These are phyloP conservation scores for Farysia itapuensis DNA, from an alignment of 1,284 basidiomycete species.

Conservation along the genomic window DNA sequence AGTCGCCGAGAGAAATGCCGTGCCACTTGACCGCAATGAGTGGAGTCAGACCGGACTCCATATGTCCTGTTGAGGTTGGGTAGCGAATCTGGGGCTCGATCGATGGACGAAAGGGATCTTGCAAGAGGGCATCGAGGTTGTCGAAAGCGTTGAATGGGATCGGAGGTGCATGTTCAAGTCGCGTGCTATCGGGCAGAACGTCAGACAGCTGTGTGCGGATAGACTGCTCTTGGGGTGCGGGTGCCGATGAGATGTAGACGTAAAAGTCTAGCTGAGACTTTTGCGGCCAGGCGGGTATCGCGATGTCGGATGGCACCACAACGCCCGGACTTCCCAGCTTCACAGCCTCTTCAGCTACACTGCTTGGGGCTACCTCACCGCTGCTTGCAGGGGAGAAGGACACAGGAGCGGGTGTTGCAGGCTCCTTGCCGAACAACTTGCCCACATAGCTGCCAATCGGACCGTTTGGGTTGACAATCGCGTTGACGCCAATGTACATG, in stretches of 20 bases:
- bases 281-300: constrained; percentile 23
- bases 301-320: constrained; percentile 18
- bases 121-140: constrained; percentile 8
- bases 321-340: not conserved
- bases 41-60: constrained; percentile 1
- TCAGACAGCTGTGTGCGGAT: constrained; percentile 34
- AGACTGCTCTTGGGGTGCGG: constrained; percentile 9
- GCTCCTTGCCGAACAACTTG: constrained; percentile 12
- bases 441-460: constrained; percentile 16
- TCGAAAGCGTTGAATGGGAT: constrained; percentile 26
- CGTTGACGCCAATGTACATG: constrained; percentile 33
- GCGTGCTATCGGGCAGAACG: constrained; percentile 13
- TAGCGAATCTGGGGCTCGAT: constrained; percentile 1
- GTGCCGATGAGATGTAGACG: constrained; percentile 27
- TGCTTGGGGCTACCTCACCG: not conserved
- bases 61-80: not conserved
- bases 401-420: not conserved
- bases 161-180: constrained; percentile 4
- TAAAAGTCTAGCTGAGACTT: constrained; percentile 33
- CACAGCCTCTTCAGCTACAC: not conserved
- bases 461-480: constrained; percentile 21
- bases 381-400: not conserved
- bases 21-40: constrained; percentile 41
- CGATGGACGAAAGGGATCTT: constrained; percentile 8
- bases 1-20: constrained; percentile 25